Evolutionary conservation across 139 green algal species (phyloP).

Genomic region (Asterochloris erici): DNA sequence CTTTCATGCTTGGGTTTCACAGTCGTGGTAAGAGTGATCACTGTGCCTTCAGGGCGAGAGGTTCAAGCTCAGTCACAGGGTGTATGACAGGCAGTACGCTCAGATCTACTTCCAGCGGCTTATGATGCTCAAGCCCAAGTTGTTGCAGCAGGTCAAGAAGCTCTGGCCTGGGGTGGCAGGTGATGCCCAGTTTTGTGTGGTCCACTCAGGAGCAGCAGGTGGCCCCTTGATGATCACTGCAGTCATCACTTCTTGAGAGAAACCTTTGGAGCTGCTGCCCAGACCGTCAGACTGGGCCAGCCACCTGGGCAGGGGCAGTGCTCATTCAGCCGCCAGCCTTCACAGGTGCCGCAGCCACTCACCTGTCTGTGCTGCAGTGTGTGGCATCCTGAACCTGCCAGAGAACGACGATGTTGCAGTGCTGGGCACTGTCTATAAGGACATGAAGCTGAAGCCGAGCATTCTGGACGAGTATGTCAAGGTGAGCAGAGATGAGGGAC

Average conservation of each 20-base stretch:
- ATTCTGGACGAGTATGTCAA: conserved; percentile 95
- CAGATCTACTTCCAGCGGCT: conserved; percentile 92
- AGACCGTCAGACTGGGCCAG: too few relatives aligned
- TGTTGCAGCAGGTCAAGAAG: conserved; percentile 37
- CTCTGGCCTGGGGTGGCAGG: conserved; percentile 68
- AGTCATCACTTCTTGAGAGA: too few relatives aligned
- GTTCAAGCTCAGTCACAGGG: conserved; percentile 9
- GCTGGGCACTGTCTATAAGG: conserved; percentile 95
- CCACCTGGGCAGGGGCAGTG: too few relatives aligned
- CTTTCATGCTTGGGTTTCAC: neutral
- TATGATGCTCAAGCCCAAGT: conserved; percentile 43
- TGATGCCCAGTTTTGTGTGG: conserved; percentile 12
- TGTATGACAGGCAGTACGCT: conserved; percentile 73
- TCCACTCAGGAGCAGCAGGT: too few relatives aligned
- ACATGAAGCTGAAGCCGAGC: conserved; percentile 93
- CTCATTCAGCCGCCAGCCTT: too few relatives aligned
- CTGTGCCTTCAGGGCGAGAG: neutral
- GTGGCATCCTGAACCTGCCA: conserved; percentile 71
- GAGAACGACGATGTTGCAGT: conserved; percentile 71
- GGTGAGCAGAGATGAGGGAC: neutral
- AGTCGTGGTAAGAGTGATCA: neutral
- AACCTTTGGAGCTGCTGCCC: too few relatives aligned
- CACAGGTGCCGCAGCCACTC: neutral
- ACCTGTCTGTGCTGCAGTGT: conserved; percentile 20
- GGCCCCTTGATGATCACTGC: too few relatives aligned